phyloP scores from a whole-genome alignment of 1,139 yeast genomes.

The Magnusiomyces tetraspermus region DNA sequence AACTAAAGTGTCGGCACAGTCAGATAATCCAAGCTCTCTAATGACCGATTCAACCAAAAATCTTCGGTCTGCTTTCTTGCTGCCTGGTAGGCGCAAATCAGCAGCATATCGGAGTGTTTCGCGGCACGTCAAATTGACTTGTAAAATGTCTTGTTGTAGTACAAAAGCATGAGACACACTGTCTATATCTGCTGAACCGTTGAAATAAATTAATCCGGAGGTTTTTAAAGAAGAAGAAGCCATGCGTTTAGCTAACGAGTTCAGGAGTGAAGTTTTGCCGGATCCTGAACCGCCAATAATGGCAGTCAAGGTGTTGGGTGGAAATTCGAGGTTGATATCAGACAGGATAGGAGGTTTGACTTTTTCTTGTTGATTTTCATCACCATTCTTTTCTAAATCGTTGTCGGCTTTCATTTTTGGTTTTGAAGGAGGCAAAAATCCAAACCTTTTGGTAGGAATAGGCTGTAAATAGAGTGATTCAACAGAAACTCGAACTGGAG shows the following conservation, averaged over 20 bases:
- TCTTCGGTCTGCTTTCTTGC: conserved; percentile 37
- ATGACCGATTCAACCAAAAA: conserved; percentile 50
- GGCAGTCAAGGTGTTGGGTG: conserved; percentile 49
- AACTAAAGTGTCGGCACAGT: conserved; percentile 49
- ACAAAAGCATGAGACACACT: conserved; percentile 54
- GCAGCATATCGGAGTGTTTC: conserved; percentile 68
- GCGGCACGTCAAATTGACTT: conserved; percentile 60
- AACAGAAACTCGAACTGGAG: background rate
- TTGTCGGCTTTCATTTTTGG: background rate
- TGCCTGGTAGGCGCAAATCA: conserved; percentile 47
- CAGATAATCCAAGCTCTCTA: conserved; percentile 51
- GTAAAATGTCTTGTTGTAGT: conserved; percentile 64
- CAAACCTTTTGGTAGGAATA: background rate
- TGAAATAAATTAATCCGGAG: conserved; percentile 32
- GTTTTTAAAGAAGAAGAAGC: conserved; percentile 27
- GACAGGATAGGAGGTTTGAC: conserved; percentile 28
- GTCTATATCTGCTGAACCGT: conserved; percentile 31
- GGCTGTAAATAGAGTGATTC: background rate
- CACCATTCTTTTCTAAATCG: background rate
- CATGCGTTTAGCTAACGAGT: conserved; percentile 58
- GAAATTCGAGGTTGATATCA: conserved; percentile 47
- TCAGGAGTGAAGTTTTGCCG: conserved; percentile 75
- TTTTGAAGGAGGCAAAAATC: background rate
- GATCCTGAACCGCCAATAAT: conserved; percentile 82
- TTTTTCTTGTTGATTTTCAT: too few species aligned